Percentiles rank a stretch among this genome's conserved stretches.
phyloP scores from a whole-genome alignment of 768 basidiomycete genomes.

The Boletus sp. region DNA sequence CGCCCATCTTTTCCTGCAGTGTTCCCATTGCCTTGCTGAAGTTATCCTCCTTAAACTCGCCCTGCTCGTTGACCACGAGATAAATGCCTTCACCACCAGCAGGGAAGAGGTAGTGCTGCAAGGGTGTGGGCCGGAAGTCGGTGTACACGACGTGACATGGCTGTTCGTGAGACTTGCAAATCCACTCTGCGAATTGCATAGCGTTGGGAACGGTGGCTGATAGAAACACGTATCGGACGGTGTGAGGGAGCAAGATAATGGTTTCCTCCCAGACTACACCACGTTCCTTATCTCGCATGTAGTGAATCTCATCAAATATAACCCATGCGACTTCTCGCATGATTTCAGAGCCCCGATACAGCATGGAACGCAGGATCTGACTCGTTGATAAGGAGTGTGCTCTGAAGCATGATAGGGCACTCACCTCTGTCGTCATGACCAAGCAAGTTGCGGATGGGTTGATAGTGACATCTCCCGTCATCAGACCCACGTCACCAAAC shows the following conservation, averaged over 20 bases:
- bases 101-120: constrained; percentile 98
- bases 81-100: constrained; percentile 96
- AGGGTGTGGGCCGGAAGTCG: constrained; percentile 95
- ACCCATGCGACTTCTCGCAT: constrained; percentile 99
- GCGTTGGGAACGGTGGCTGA: constrained; percentile 99
- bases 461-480: constrained; percentile 99
- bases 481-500: constrained; percentile 96
- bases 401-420: neutral
- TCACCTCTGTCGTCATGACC: constrained; percentile 98
- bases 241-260: constrained; percentile 94
- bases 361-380: constrained; percentile 96
- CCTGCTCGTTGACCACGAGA: constrained; percentile 97
- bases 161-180: constrained; percentile 94
- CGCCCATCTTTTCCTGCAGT: constrained; percentile 76
- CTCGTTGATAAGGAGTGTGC: neutral
- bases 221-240: constrained; percentile 95
- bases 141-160: constrained; percentile 99
- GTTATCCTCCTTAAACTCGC: constrained; percentile 95
- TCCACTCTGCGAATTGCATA: constrained; percentile 99
- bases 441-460: constrained; percentile 95
- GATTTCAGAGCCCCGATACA: constrained; percentile 97
- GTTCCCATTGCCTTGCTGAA: constrained; percentile 98
- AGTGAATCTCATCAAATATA: constrained; percentile 98
- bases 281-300: constrained; percentile 99
- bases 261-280: constrained; percentile 99